Evolutionary conservation across 306 rosid genomes (phyloP).

Genomic region (Dalbergia cultrata): DNA sequence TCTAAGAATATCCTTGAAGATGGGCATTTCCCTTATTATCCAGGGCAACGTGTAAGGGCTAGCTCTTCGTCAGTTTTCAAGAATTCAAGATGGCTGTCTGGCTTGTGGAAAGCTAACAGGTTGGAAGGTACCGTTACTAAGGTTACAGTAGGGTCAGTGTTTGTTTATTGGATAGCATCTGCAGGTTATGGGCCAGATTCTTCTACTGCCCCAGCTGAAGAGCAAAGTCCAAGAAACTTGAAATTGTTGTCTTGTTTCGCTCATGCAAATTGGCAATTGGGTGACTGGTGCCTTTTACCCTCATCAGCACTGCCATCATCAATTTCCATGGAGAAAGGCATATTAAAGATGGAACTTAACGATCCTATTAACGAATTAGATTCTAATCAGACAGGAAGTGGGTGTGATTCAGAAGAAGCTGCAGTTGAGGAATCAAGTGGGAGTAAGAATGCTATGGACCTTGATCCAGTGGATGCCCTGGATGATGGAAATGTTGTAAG

Average conservation of each 20-base stretch:
- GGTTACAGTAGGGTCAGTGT: constrained; percentile 95
- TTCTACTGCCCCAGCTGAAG: constrained; percentile 93
- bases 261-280: constrained; percentile 97
- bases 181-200: constrained; percentile 97
- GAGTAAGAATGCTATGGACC: constrained; percentile 70
- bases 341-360: constrained; percentile 64
- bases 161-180: constrained; percentile 96
- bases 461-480: constrained; percentile 61
- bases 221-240: constrained; percentile 90
- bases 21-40: constrained; percentile 94
- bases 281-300: constrained; percentile 96
- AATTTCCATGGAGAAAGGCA: constrained; percentile 58
- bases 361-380: constrained; percentile 70
- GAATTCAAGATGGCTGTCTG: constrained; percentile 95
- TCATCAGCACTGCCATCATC: constrained; percentile 54
- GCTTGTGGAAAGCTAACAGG: constrained; percentile 95
- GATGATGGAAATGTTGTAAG: constrained; percentile 58
- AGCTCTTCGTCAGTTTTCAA: constrained; percentile 93
- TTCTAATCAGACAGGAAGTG: constrained; percentile 70
- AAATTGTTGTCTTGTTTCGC: constrained; percentile 88
- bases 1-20: constrained; percentile 90
- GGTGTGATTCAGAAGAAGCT: constrained; percentile 81
- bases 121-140: constrained; percentile 94
- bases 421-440: constrained; percentile 70
- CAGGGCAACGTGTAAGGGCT: constrained; percentile 97